Conservation (phyloP, 306 rosid species). For the Alnus glutinosa region DNA sequence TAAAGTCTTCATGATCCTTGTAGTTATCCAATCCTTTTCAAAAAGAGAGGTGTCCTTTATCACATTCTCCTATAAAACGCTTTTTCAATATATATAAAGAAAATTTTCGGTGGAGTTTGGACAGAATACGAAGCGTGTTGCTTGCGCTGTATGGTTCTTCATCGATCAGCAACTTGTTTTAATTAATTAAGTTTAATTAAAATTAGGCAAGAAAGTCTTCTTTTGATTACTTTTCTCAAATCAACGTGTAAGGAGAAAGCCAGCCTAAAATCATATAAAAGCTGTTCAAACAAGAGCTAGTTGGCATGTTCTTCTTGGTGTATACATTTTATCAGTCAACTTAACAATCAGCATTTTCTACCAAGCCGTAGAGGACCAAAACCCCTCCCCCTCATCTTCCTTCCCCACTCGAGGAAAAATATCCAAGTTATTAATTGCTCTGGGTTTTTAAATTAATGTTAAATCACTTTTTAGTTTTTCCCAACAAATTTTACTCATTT, state of each 20-base stretch:
- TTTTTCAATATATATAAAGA: not conserved
- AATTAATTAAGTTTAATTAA: not conserved
- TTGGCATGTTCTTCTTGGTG: not conserved
- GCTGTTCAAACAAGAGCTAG: no score
- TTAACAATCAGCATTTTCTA: not conserved
- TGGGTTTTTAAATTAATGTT: no score
- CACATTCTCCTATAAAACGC: not conserved
- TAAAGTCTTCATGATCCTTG: not conserved
- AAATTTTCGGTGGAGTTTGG: not conserved
- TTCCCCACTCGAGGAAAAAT: no score
- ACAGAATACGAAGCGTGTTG: constrained; percentile 25
- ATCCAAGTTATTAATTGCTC: no score
- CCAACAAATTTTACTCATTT: no score
- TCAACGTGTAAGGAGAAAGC: constrained; percentile 23
- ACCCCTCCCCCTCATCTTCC: no score
- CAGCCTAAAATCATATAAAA: constrained; percentile 21
- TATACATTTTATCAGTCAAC: not conserved
- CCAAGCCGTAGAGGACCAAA: no score
- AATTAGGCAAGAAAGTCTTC: constrained; percentile 29
- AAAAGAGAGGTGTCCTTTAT: constrained; percentile 6
- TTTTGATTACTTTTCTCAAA: not conserved
- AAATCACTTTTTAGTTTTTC: no score
- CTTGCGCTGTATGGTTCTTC: constrained; percentile 20
- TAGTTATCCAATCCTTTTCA: not conserved
- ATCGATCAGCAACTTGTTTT: constrained; percentile 26